A percentile compares a stretch with the other conserved stretches of the same genome.
Conservation (phyloP, 2,329 filamentous ascomycete genomes). For the Verticillium dahliae region DNA sequence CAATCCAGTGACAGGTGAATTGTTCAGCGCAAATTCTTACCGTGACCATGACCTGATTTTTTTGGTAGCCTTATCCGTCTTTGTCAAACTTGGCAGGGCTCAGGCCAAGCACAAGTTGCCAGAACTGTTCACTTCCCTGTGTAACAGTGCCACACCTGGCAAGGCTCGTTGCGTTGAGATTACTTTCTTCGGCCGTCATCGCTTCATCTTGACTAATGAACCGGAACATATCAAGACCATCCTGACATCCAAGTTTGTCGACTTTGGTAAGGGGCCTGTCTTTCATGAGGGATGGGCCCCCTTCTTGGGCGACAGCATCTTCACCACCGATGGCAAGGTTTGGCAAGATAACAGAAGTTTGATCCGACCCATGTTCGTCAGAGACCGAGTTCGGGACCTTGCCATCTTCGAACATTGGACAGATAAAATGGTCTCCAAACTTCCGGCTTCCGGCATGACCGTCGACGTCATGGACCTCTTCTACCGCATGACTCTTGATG, state of each 20-base stretch:
- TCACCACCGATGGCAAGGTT: constrained; percentile 42
- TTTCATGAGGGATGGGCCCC: constrained; percentile 36
- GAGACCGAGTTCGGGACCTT: constrained; percentile 40
- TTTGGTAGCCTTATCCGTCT: constrained; percentile 7
- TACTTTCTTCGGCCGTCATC: constrained; percentile 19
- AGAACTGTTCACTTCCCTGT: constrained; percentile 23
- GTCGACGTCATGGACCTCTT: constrained; percentile 58
- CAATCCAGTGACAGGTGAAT: constrained; percentile 10
- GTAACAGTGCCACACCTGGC: constrained; percentile 17
- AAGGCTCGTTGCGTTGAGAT: constrained; percentile 30
- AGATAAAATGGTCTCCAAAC: constrained; percentile 46
- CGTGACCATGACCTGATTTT: neutral
- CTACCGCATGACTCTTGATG: constrained; percentile 60
- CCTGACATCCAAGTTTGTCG: constrained; percentile 47
- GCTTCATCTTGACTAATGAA: constrained; percentile 42
- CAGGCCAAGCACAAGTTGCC: constrained; percentile 19
- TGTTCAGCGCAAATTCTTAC: neutral
- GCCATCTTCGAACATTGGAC: constrained; percentile 55
- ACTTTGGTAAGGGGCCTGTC: constrained; percentile 40
- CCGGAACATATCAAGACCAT: constrained; percentile 39
- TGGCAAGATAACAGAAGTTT: constrained; percentile 49
- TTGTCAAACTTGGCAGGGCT: constrained; percentile 6
- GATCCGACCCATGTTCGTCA: constrained; percentile 46
- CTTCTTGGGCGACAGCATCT: constrained; percentile 50
- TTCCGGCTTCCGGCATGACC: constrained; percentile 45